These are phyloP conservation scores for Coemansia sp. DNA, from an alignment of 192 early-diverging fungal genomes.

Conservation along the genomic window DNA sequence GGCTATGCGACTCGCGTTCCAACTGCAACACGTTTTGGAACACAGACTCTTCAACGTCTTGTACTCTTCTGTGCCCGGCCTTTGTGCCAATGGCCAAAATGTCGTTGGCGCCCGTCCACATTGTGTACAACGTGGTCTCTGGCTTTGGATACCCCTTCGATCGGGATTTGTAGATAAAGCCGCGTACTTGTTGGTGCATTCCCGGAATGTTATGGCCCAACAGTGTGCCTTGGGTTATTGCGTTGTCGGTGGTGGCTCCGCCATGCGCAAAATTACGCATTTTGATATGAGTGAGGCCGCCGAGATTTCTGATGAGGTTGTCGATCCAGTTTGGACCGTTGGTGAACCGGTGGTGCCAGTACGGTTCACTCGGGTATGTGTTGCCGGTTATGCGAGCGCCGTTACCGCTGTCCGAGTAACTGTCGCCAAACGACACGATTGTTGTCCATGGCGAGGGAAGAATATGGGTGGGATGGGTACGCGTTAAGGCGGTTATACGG, in stretches of 20 bases:
- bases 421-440: constrained; percentile 50
- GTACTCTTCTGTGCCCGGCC: constrained; percentile 11
- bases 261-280: constrained; percentile 57
- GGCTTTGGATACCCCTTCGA: constrained; percentile 26
- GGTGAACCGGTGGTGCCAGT: constrained; percentile 53
- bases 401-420: constrained; percentile 49
- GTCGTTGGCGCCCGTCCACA: constrained; percentile 53
- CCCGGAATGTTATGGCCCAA: constrained; percentile 46
- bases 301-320: constrained; percentile 47
- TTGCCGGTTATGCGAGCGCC: constrained; percentile 49
- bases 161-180: constrained; percentile 50
- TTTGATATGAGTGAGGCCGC: constrained; percentile 43
- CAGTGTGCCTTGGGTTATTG: constrained; percentile 24
- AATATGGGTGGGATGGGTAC: constrained; percentile 16
- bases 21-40: constrained; percentile 48
- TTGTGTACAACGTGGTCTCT: constrained; percentile 44
- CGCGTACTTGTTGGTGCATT: constrained; percentile 46
- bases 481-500: constrained; percentile 27
- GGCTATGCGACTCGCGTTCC: constrained; percentile 54
- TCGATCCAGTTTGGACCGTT: constrained; percentile 57
- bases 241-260: constrained; percentile 41
- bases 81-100: constrained; percentile 26
- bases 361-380: constrained; percentile 50
- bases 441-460: constrained; percentile 51
- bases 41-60: constrained; percentile 33